These are phyloP conservation scores for Aureobasidium sp. DNA, from an alignment of 2,329 filamentous ascomycete genomes.

Conservation along the genomic window DNA sequence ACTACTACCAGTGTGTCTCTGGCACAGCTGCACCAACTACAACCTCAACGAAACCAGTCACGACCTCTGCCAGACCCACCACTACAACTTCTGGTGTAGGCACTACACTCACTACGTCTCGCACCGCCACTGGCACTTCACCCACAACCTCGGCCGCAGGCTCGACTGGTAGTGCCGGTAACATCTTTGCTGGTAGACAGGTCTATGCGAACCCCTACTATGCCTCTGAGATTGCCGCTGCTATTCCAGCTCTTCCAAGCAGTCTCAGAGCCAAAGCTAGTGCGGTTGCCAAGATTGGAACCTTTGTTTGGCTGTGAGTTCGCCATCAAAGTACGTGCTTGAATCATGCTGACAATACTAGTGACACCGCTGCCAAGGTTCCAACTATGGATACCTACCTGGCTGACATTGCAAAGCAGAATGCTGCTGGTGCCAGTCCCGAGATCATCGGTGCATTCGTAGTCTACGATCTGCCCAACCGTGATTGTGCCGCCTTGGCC, in stretches of 20 bases:
- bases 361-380: conserved; percentile 33
- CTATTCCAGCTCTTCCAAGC: conserved; percentile 24
- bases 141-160: conserved; percentile 17
- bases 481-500: conserved; percentile 56
- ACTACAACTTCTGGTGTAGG: conserved; percentile 11
- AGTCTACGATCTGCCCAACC: conserved; percentile 57
- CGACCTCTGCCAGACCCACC: conserved; percentile 13
- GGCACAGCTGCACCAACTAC: conserved; percentile 21
- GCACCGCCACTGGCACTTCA: conserved; percentile 11
- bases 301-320: conserved; percentile 11
- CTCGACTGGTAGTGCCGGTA: conserved; percentile 38
- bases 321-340: neutral
- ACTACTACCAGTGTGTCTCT: conserved; percentile 24
- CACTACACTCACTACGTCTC: neutral
- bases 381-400: conserved; percentile 40
- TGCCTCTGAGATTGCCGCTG: conserved; percentile 23
- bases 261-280: neutral
- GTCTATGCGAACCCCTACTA: conserved; percentile 49
- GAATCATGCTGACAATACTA: conserved; percentile 15
- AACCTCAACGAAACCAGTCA: conserved; percentile 21
- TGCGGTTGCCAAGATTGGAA: conserved; percentile 8
- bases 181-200: conserved; percentile 44
- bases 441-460: conserved; percentile 48
- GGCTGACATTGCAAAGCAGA: conserved; percentile 41
- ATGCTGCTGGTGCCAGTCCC: conserved; percentile 40